These are phyloP conservation scores for Phanerodontia chrysosporium DNA, from an alignment of 768 basidiomycete genomes.

Conservation along the genomic window DNA sequence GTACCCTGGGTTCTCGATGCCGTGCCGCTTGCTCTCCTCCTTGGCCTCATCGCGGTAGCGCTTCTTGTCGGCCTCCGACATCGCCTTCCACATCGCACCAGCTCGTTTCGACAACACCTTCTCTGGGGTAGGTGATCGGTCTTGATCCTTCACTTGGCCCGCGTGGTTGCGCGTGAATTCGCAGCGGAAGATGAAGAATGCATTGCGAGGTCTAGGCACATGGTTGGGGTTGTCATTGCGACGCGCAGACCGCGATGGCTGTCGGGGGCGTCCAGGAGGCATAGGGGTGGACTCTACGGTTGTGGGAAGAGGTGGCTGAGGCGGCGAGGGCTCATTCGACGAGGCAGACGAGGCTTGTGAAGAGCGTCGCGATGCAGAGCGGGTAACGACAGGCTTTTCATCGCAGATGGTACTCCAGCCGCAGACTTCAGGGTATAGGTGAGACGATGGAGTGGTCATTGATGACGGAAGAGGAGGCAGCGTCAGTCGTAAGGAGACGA, in stretches of 20 bases:
- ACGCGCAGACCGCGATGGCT: background rate
- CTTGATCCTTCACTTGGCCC: constrained; percentile 22
- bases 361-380: background rate
- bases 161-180: constrained; percentile 50
- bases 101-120: constrained; percentile 75
- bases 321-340: background rate
- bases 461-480: background rate
- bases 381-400: background rate
- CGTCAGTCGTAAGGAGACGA: background rate
- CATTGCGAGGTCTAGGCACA: constrained; percentile 65
- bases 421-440: constrained; percentile 2
- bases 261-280: background rate
- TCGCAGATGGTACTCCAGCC: background rate
- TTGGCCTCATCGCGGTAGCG: constrained; percentile 52
- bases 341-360: background rate
- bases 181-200: constrained; percentile 72
- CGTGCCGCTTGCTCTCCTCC: constrained; percentile 53
- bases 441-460: background rate
- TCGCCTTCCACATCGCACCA: constrained; percentile 66
- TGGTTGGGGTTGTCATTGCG: constrained; percentile 48
- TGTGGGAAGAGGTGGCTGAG: background rate
- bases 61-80: constrained; percentile 43
- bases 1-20: constrained; percentile 54
- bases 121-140: constrained; percentile 25
- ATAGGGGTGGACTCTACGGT: background rate